Percentiles rank a stretch among this genome's conserved stretches.
Conservation (phyloP, 805 yeast genomes). For the Wickerhamiella lipophila region DNA sequence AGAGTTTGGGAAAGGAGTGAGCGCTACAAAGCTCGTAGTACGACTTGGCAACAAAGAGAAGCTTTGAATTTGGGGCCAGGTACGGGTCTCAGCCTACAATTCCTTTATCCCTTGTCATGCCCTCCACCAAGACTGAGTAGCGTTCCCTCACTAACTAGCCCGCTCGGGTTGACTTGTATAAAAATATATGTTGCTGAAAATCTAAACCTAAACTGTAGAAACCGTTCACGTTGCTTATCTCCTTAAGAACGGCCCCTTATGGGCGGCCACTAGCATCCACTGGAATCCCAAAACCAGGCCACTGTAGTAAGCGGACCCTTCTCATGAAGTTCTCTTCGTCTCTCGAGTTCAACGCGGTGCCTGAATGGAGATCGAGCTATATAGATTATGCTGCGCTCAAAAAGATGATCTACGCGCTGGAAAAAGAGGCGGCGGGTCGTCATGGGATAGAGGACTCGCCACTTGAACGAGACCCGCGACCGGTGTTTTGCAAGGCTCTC, state of each 20-base stretch:
- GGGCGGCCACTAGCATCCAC: no score
- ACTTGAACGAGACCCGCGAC: conserved; percentile 37
- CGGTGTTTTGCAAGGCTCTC: conserved; percentile 55
- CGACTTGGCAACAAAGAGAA: not conserved
- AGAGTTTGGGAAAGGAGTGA: conserved; percentile 19
- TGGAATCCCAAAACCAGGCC: no score
- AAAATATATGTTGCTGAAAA: no score
- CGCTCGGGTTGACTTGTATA: no score
- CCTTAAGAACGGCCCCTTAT: no score
- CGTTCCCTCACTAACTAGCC: no score
- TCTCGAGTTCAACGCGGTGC: conserved; percentile 91
- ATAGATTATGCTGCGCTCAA: conserved; percentile 81
- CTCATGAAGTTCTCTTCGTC: conserved; percentile 90
- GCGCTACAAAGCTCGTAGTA: conserved; percentile 22
- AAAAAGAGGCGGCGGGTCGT: conserved; percentile 38
- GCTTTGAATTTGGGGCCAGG: no score
- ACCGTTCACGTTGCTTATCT: no score
- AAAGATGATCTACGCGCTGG: conserved; percentile 69
- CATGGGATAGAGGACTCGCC: conserved; percentile 14
- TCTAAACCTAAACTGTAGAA: no score
- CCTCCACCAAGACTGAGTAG: no score
- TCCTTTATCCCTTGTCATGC: no score
- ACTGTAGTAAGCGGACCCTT: not conserved
- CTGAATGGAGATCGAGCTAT: conserved; percentile 92
- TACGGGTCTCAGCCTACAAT: no score